These are phyloP conservation scores for Mycena filopes DNA, from an alignment of 768 basidiomycete species.

Conservation along the genomic window DNA sequence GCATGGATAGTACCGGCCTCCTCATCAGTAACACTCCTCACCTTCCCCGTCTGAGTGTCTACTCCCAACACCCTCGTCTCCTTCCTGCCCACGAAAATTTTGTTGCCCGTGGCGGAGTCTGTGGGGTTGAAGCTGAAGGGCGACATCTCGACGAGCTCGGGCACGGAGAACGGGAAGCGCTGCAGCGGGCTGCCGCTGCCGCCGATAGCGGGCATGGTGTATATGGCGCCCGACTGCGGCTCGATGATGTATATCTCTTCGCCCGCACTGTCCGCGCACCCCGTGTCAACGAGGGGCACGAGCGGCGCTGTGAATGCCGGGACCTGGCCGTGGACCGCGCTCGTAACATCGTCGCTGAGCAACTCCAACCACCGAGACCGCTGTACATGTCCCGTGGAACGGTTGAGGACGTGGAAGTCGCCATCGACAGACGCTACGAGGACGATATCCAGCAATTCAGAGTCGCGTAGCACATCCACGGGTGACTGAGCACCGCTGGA, in stretches of 20 bases:
- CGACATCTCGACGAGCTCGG: slow-evolving; percentile 92
- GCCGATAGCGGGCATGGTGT: slow-evolving; percentile 76
- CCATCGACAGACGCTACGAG: slow-evolving; percentile 95
- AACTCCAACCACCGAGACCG: slow-evolving; percentile 98
- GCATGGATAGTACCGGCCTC: too few relatives aligned
- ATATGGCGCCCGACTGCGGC: slow-evolving; percentile 94
- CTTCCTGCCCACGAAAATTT: slow-evolving; percentile 91
- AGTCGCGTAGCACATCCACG: slow-evolving; percentile 50
- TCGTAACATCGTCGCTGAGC: too few relatives aligned
- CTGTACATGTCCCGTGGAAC: slow-evolving; percentile 80
- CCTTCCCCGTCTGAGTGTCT: slow-evolving; percentile 81
- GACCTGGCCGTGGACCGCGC: too few relatives aligned
- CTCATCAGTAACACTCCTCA: slow-evolving; percentile 73
- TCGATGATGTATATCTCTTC: slow-evolving; percentile 94
- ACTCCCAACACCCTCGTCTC: slow-evolving; percentile 83
- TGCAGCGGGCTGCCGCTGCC: slow-evolving; percentile 65
- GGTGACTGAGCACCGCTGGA: slow-evolving; percentile 39
- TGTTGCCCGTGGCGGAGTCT: slow-evolving; percentile 63
- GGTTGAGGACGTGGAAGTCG: slow-evolving; percentile 91
- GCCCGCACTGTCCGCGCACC: slow-evolving; percentile 64
- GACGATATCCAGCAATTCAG: slow-evolving; percentile 82
- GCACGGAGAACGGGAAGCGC: slow-evolving; percentile 90
- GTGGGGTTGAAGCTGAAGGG: slow-evolving; percentile 88
- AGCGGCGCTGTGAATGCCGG: too few relatives aligned
- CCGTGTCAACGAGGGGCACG: slow-evolving; percentile 78